Conservation (phyloP, 768 basidiomycete genomes). For the Auricularia auricula-judae region DNA sequence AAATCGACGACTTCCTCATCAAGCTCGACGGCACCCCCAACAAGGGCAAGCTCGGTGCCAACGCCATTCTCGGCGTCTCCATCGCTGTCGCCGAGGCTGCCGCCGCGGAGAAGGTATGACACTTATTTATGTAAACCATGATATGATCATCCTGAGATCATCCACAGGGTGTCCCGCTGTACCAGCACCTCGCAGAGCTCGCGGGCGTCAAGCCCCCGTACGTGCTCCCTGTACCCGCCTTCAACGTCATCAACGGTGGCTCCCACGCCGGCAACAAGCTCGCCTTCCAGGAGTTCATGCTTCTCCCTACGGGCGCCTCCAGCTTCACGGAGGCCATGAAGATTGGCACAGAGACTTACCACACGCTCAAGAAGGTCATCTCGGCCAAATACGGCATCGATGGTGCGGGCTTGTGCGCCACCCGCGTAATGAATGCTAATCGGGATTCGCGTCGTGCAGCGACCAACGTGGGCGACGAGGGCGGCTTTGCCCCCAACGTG, state of each 20-base stretch:
- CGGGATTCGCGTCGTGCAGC: constrained; percentile 34
- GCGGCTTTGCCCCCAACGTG: constrained; percentile 98
- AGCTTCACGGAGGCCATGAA: constrained; percentile 97
- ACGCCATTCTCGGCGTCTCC: constrained; percentile 97
- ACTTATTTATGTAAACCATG: background rate
- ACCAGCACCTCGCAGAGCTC: constrained; percentile 92
- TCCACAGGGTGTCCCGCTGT: constrained; percentile 69
- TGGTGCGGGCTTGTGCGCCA: constrained; percentile 39
- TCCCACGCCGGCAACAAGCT: constrained; percentile 99
- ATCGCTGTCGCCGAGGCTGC: constrained; percentile 91
- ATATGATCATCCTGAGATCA: background rate
- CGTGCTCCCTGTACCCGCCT: constrained; percentile 82
- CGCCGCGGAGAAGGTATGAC: constrained; percentile 70
- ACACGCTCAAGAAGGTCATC: constrained; percentile 98
- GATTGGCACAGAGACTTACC: constrained; percentile 96
- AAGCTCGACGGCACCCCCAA: constrained; percentile 94
- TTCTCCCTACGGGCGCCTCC: constrained; percentile 86
- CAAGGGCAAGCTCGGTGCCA: constrained; percentile 99
- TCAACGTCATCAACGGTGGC: constrained; percentile 99
- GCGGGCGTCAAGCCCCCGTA: constrained; percentile 92
- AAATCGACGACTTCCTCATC: constrained; percentile 96
- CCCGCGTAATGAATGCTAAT: background rate
- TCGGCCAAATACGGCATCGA: constrained; percentile 98
- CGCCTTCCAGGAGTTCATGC: constrained; percentile 99
- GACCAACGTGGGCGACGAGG: constrained; percentile 99